phyloP scores from a whole-genome alignment of 2,329 filamentous ascomycete species.

The Chaetomium sp. region DNA sequence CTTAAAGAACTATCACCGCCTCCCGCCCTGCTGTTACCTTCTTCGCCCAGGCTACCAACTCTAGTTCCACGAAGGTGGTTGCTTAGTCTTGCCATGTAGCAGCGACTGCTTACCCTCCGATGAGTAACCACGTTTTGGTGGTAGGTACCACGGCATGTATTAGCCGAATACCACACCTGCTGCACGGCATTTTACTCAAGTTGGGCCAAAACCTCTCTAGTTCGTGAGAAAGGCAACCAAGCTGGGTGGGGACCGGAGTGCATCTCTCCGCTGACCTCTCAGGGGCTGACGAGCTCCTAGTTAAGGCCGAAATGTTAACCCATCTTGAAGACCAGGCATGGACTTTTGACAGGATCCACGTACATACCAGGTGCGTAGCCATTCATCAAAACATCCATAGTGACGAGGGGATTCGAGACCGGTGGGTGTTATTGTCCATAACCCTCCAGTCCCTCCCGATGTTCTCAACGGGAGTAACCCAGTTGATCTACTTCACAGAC shows the following conservation, averaged over 20 bases:
- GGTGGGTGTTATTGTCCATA: not conserved
- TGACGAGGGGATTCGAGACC: not conserved
- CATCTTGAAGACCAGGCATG: not conserved
- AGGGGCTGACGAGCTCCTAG: not conserved
- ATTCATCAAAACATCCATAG: not conserved
- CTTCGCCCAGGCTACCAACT: not conserved
- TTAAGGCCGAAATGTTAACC: not conserved
- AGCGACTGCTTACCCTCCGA: constrained; percentile 12
- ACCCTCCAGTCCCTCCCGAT: not conserved
- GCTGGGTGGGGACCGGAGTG: not conserved
- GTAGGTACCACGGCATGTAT: not conserved
- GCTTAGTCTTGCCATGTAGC: constrained; percentile 4
- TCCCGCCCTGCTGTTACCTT: not conserved
- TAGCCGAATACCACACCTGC: constrained; percentile 7
- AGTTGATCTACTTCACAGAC: not conserved
- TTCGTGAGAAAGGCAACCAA: not conserved
- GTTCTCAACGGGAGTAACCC: not conserved
- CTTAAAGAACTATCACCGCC: not conserved
- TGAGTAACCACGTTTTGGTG: not conserved
- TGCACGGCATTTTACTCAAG: constrained; percentile 13
- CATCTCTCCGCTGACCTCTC: constrained; percentile 3
- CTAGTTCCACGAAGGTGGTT: not conserved
- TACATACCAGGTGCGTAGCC: not conserved
- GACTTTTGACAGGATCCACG: not conserved
- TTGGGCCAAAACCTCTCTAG: not conserved